Evolutionary conservation across 495 filamentous ascomycete species (phyloP).

Genomic region (Daldinia vernicosa): DNA sequence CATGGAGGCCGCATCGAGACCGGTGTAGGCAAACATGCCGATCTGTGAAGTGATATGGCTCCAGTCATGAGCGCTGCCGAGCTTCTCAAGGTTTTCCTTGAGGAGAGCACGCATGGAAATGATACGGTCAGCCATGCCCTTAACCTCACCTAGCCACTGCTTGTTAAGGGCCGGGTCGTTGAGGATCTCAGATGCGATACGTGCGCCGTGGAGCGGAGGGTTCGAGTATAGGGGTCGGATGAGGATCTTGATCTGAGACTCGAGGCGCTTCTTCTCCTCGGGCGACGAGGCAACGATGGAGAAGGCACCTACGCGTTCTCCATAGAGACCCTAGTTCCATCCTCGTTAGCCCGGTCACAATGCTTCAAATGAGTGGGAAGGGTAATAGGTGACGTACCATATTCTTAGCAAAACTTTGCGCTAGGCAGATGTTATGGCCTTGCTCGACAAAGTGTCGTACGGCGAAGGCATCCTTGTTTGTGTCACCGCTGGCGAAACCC

Average conservation of each 20-base stretch:
- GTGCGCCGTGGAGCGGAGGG: slow-evolving; percentile 94
- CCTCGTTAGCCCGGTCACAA: neutral
- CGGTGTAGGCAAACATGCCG: slow-evolving; percentile 99
- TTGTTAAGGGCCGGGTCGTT: slow-evolving; percentile 85
- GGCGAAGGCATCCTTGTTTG: slow-evolving; percentile 90
- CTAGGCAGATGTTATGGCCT: slow-evolving; percentile 87
- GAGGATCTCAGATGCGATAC: slow-evolving; percentile 91
- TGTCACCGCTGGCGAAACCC: slow-evolving; percentile 94
- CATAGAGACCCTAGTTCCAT: slow-evolving; percentile 80
- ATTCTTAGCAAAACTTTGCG: slow-evolving; percentile 99
- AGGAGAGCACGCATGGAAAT: slow-evolving; percentile 95
- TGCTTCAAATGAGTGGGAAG: neutral
- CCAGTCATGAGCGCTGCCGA: slow-evolving; percentile 97
- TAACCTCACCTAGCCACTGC: slow-evolving; percentile 96
- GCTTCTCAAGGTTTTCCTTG: slow-evolving; percentile 90
- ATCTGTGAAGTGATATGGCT: slow-evolving; percentile 98
- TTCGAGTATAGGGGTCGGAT: slow-evolving; percentile 98
- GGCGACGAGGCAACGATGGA: slow-evolving; percentile 83
- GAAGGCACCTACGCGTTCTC: slow-evolving; percentile 98
- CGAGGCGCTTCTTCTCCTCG: slow-evolving; percentile 94
- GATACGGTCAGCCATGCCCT: slow-evolving; percentile 98
- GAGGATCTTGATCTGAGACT: slow-evolving; percentile 98
- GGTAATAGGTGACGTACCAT: slow-evolving; percentile 68
- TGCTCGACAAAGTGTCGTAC: slow-evolving; percentile 90
- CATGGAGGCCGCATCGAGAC: slow-evolving; percentile 92